Percentiles rank a stretch among this genome's conserved stretches.
Evolutionary conservation across 2,329 filamentous ascomycete species (phyloP).

Genomic region (Hypoxylon sp.): DNA sequence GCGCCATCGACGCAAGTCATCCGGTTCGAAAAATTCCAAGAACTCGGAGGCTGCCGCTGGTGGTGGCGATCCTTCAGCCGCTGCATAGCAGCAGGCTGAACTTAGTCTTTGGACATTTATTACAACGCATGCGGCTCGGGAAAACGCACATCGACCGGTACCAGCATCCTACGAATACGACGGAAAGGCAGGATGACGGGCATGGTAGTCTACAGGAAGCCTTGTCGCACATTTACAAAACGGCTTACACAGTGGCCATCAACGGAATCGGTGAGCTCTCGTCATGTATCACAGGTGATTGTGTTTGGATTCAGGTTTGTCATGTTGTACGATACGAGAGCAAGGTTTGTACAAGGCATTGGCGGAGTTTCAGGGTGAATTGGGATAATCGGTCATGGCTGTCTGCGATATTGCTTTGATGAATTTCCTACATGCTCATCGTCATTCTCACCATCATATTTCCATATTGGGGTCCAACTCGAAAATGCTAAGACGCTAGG

Average conservation of each 20-base stretch:
- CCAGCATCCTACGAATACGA: not conserved
- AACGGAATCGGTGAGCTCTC: constrained; percentile 24
- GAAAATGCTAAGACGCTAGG: constrained; percentile 21
- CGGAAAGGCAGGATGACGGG: constrained; percentile 9
- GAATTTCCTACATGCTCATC: constrained; percentile 30
- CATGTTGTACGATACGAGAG: constrained; percentile 40
- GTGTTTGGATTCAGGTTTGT: constrained; percentile 21
- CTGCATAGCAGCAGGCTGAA: constrained; percentile 22
- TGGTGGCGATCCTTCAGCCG: constrained; percentile 33
- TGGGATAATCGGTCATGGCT: constrained; percentile 27
- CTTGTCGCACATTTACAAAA: constrained; percentile 34
- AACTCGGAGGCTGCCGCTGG: constrained; percentile 24
- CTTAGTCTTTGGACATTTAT: constrained; percentile 9
- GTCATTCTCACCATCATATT: constrained; percentile 29
- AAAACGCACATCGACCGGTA: not conserved
- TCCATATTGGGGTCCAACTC: constrained; percentile 21
- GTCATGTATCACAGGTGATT: constrained; percentile 26
- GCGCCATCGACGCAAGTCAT: constrained; percentile 39
- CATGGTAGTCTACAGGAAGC: constrained; percentile 9
- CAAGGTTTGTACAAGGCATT: constrained; percentile 35
- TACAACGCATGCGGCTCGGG: constrained; percentile 13
- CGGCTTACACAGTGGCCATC: constrained; percentile 36
- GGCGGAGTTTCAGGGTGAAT: constrained; percentile 37
- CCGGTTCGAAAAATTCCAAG: constrained; percentile 37
- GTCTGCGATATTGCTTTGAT: constrained; percentile 28